Conservation (phyloP, 805 yeast genomes). For the Wickerhamomyces subpelliculosus region DNA sequence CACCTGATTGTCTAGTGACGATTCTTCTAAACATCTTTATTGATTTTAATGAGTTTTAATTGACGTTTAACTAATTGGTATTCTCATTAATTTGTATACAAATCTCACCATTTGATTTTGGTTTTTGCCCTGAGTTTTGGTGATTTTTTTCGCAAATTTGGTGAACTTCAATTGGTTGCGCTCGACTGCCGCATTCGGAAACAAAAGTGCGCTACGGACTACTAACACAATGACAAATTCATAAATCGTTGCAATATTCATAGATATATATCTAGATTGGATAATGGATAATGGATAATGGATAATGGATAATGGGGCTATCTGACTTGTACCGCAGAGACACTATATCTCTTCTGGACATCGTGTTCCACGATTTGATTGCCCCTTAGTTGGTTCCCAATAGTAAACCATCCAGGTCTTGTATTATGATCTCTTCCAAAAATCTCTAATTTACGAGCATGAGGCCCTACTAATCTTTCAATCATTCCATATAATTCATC, state of each 20-base stretch:
- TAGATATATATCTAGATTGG: not conserved
- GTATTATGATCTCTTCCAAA: conserved; percentile 85
- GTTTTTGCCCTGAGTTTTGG: conserved; percentile 9
- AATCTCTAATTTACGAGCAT: conserved; percentile 75
- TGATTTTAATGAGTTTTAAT: not conserved
- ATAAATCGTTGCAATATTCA: not conserved
- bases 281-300: too few relatives aligned
- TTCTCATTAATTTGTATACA: not conserved
- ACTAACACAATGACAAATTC: not conserved
- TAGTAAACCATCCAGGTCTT: conserved; percentile 86
- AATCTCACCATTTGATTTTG: conserved; percentile 7
- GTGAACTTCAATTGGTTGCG: conserved; percentile 11
- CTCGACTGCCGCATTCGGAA: conserved; percentile 16
- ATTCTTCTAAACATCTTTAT: conserved; percentile 38
- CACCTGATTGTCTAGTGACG: conserved; percentile 22
- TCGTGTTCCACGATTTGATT: conserved; percentile 52
- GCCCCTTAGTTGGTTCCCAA: conserved; percentile 73
- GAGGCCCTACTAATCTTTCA: conserved; percentile 75
- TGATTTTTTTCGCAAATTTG: conserved; percentile 2
- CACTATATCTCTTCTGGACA: conserved; percentile 33
- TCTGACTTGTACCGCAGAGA: not conserved
- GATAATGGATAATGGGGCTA: too few relatives aligned
- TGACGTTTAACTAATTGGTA: too few relatives aligned
- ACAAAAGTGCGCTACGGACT: not conserved
- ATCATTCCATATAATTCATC: conserved; percentile 83